phyloP scores from a whole-genome alignment of 441 rosid genomes.

The Eruca vesicaria region DNA sequence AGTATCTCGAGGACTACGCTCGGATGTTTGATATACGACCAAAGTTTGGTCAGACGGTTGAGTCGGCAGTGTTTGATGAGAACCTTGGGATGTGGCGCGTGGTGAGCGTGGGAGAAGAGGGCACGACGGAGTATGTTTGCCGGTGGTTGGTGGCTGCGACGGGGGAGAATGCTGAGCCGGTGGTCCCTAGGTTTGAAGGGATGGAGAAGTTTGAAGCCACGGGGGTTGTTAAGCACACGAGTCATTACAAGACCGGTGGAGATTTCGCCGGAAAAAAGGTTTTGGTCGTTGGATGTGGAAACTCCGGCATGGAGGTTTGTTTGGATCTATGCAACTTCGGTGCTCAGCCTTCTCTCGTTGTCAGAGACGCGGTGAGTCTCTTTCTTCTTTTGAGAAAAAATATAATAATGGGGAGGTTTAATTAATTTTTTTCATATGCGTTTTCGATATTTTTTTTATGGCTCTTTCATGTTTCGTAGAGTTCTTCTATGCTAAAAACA shows the following conservation, averaged over 20 bases:
- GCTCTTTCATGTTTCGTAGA: conserved; percentile 26
- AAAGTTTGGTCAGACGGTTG: conserved; percentile 37
- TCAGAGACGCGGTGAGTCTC: conserved; percentile 59
- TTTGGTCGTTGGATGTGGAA: conserved; percentile 74
- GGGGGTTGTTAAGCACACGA: conserved; percentile 53
- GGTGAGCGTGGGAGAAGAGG: conserved; percentile 39
- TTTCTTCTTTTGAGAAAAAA: not conserved
- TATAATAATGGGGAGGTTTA: not conserved
- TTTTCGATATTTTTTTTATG: conserved; percentile 6
- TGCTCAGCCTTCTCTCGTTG: conserved; percentile 70
- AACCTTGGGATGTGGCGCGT: conserved; percentile 47
- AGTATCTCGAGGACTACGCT: conserved; percentile 37
- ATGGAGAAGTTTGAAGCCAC: conserved; percentile 39
- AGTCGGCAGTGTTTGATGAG: conserved; percentile 35
- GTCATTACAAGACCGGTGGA: conserved; percentile 54
- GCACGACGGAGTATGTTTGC: conserved; percentile 43
- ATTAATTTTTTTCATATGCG: not conserved
- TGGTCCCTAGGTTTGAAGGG: conserved; percentile 60
- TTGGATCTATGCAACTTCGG: conserved; percentile 70
- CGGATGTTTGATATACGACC: conserved; percentile 30
- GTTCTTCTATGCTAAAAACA: conserved; percentile 22
- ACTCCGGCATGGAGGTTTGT: conserved; percentile 84
- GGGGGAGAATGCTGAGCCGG: conserved; percentile 76
- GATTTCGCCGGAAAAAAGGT: conserved; percentile 58
- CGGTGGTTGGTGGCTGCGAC: conserved; percentile 75